Evolutionary conservation across 2,329 filamentous ascomycete genomes (phyloP).

Genomic region (Penicillium sp.): DNA sequence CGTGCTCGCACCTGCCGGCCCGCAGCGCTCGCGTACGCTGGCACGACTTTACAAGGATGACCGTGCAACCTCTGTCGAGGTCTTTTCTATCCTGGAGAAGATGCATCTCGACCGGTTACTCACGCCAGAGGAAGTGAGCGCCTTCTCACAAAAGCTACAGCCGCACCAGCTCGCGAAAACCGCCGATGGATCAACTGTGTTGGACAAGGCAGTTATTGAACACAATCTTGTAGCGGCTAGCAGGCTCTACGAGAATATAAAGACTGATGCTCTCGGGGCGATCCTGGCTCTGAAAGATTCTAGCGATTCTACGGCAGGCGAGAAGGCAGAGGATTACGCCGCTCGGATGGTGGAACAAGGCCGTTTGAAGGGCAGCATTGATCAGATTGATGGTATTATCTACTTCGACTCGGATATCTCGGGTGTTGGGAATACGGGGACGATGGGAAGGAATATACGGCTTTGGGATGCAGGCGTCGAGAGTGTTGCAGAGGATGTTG

Average conservation of each 20-base stretch:
- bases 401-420: conserved; percentile 74
- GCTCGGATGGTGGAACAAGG: conserved; percentile 96
- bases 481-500: conserved; percentile 81
- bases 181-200: conserved; percentile 84
- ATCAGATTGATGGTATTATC: conserved; percentile 86
- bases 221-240: conserved; percentile 91
- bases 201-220: conserved; percentile 90
- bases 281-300: conserved; percentile 67
- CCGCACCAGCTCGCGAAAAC: conserved; percentile 89
- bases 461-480: conserved; percentile 89
- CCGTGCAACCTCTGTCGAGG: conserved; percentile 66
- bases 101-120: conserved; percentile 92
- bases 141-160: conserved; percentile 74
- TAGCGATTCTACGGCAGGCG: conserved; percentile 48
- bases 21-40: conserved; percentile 72
- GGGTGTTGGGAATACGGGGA: conserved; percentile 60
- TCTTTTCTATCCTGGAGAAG: conserved; percentile 90
- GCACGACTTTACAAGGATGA: conserved; percentile 92
- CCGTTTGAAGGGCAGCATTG: conserved; percentile 79
- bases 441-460: conserved; percentile 67
- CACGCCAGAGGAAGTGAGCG: conserved; percentile 73
- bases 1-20: conserved; percentile 86
- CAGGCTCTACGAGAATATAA: conserved; percentile 72
- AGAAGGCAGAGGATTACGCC: conserved; percentile 84
- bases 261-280: conserved; percentile 68